phyloP scores from a whole-genome alignment of 495 filamentous ascomycete species.

The Aspergillus diversus region DNA sequence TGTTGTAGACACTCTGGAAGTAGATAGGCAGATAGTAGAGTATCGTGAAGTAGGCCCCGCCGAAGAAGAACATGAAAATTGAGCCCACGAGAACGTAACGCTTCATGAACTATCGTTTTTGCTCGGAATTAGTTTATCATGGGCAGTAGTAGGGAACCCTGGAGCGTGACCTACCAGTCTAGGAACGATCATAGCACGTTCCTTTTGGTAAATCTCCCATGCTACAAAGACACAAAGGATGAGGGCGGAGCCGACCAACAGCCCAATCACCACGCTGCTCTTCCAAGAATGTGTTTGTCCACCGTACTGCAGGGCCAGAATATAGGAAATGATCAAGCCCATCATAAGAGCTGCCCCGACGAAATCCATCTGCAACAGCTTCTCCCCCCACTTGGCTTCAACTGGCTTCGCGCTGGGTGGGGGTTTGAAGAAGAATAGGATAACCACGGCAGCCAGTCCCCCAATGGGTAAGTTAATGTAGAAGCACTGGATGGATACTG shows the following conservation, averaged over 20 bases:
- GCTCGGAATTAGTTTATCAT: neutral
- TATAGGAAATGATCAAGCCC: slow-evolving; percentile 54
- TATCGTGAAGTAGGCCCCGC: slow-evolving; percentile 48
- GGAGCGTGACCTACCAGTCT: slow-evolving; percentile 22
- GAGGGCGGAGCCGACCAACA: slow-evolving; percentile 43
- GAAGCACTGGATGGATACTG: slow-evolving; percentile 31
- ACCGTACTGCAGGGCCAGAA: slow-evolving; percentile 70
- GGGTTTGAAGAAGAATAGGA: slow-evolving; percentile 29
- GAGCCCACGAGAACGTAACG: slow-evolving; percentile 45
- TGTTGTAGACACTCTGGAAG: slow-evolving; percentile 57
- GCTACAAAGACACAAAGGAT: slow-evolving; percentile 29
- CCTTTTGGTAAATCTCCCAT: slow-evolving; percentile 40
- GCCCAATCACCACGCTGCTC: slow-evolving; percentile 45
- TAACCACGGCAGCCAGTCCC: slow-evolving; percentile 22
- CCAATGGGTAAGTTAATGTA: slow-evolving; percentile 61
- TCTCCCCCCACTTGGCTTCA: slow-evolving; percentile 30
- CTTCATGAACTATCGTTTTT: slow-evolving; percentile 26
- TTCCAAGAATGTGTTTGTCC: slow-evolving; percentile 59
- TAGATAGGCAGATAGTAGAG: slow-evolving; percentile 68
- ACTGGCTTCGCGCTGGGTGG: slow-evolving; percentile 18
- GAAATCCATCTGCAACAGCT: slow-evolving; percentile 41
- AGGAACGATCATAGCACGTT: slow-evolving; percentile 35
- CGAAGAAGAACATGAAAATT: slow-evolving; percentile 44
- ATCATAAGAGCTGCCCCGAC: slow-evolving; percentile 58
- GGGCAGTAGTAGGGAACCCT: neutral